Evolutionary conservation across 805 yeast species (phyloP).

Genomic region (Saturnispora quitensis): DNA sequence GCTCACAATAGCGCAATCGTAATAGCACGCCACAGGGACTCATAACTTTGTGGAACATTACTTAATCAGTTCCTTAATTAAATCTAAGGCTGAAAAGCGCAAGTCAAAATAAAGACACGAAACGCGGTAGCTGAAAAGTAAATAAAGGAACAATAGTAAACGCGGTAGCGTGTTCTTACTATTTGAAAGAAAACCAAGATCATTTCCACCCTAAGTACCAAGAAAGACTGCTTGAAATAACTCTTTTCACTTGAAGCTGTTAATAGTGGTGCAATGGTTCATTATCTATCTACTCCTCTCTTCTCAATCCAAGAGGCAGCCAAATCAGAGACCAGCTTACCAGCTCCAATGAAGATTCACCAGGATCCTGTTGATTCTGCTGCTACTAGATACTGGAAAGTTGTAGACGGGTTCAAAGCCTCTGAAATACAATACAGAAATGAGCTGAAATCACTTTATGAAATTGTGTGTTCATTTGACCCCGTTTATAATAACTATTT

Average conservation of each 20-base stretch:
- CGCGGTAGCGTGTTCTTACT: conserved; percentile 1
- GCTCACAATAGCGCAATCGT: no score
- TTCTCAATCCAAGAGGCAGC: conserved; percentile 18
- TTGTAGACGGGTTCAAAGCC: conserved; percentile 11
- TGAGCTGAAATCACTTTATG: conserved; percentile 17
- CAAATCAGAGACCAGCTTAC: conserved; percentile 9
- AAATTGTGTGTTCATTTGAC: conserved; percentile 20
- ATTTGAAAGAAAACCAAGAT: not conserved
- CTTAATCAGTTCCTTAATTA: not conserved
- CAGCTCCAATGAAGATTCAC: not conserved
- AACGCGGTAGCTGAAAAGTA: conserved; percentile 1
- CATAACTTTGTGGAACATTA: not conserved
- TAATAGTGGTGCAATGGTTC: conserved; percentile 1
- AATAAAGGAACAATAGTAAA: not conserved
- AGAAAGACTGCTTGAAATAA: not conserved
- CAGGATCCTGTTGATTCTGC: not conserved
- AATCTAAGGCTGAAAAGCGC: not conserved
- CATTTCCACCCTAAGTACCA: not conserved
- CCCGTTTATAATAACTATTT: conserved; percentile 23
- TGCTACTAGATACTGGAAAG: not conserved
- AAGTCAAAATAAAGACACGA: conserved; percentile 1
- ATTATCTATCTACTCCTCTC: conserved; percentile 14
- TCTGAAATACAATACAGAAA: conserved; percentile 16
- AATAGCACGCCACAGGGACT: not conserved
- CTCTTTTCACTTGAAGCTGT: not conserved